Percentiles rank a stretch among this genome's conserved stretches.
These are phyloP conservation scores for Carpinus viminea DNA, from an alignment of 306 rosid genomes.

Conservation along the genomic window DNA sequence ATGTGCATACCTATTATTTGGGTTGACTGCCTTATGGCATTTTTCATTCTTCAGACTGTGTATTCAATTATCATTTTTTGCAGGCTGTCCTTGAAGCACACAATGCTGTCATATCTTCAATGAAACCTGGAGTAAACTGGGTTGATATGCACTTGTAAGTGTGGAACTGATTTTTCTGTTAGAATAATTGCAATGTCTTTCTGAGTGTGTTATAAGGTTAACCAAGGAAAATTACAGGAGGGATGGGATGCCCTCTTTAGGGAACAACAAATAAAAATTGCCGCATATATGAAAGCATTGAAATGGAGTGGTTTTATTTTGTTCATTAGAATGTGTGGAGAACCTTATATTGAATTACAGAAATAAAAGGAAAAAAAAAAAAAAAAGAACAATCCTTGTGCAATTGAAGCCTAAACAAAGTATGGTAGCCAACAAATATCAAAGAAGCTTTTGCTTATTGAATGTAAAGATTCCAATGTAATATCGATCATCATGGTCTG, in stretches of 20 bases:
- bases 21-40: slow-evolving; percentile 18
- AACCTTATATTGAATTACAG: neutral
- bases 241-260: neutral
- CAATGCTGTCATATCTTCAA: slow-evolving; percentile 67
- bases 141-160: slow-evolving; percentile 84
- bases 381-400: neutral
- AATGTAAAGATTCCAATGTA: neutral
- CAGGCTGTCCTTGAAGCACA: slow-evolving; percentile 97
- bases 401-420: neutral
- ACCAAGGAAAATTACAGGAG: neutral
- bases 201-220: neutral
- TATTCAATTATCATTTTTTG: slow-evolving; percentile 27
- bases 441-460: neutral
- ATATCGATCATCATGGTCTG: neutral
- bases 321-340: neutral
- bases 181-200: slow-evolving; percentile 11
- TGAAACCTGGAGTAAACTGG: slow-evolving; percentile 88
- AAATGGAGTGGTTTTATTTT: neutral
- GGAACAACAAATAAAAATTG: neutral
- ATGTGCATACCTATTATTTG: neutral
- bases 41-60: slow-evolving; percentile 5
- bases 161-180: slow-evolving; percentile 7
- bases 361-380: neutral
- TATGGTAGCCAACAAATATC: neutral
- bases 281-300: neutral